These are phyloP conservation scores for Athelia psychrophila DNA, from an alignment of 1,284 basidiomycete species.

Conservation along the genomic window DNA sequence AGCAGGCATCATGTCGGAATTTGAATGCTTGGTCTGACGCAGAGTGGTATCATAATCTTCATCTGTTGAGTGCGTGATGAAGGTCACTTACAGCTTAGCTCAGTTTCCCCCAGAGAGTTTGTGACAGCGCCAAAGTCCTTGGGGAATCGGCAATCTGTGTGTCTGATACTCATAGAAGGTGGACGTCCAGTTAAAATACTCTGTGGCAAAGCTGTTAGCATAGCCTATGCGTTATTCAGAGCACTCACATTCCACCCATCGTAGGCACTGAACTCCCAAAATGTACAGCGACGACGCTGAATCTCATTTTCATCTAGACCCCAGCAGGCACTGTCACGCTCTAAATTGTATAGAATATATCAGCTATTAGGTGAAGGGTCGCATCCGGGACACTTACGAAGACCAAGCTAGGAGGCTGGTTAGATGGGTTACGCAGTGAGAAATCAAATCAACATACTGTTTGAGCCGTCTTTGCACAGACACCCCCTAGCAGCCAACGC, in stretches of 20 bases:
- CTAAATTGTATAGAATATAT: conserved; percentile 23
- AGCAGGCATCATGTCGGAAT: conserved; percentile 40
- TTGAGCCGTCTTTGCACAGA: conserved; percentile 40
- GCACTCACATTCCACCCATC: no score
- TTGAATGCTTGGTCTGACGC: conserved; percentile 48
- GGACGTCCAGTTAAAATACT: conserved; percentile 46
- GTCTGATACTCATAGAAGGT: conserved; percentile 39
- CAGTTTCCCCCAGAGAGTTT: conserved; percentile 28
- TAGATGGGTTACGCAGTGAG: not conserved
- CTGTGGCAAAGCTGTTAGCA: conserved; percentile 18
- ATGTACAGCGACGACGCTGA: conserved; percentile 35
- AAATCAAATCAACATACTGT: conserved; percentile 25
- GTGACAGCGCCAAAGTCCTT: conserved; percentile 30
- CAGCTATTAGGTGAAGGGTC: not conserved
- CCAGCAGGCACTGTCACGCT: conserved; percentile 52
- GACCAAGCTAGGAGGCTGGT: conserved; percentile 36
- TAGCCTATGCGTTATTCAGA: no score
- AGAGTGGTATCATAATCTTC: no score
- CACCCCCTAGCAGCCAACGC: conserved; percentile 45
- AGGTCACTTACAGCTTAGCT: conserved; percentile 41
- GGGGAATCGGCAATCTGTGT: conserved; percentile 49
- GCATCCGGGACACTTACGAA: conserved; percentile 37
- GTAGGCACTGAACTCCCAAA: no score
- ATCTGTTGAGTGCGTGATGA: not conserved
- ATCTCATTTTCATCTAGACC: conserved; percentile 43